phyloP scores from a whole-genome alignment of 768 basidiomycete genomes.

The Sistotremastrum suecicum region DNA sequence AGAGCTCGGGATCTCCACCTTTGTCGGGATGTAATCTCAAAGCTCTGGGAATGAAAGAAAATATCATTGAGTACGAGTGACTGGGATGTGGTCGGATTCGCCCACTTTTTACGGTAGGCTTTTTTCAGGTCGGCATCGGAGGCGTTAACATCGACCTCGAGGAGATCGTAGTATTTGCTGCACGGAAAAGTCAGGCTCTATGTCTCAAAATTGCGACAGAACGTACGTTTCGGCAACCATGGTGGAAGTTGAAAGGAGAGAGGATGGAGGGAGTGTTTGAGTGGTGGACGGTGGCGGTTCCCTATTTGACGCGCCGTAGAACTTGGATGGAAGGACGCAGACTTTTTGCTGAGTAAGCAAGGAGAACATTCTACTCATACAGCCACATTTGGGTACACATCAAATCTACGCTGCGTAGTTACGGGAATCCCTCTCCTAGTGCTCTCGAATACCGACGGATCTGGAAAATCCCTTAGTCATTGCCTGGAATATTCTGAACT shows the following conservation, averaged over 20 bases:
- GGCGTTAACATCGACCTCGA: constrained; percentile 69
- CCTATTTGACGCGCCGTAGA: no score
- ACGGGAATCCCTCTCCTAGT: constrained; percentile 81
- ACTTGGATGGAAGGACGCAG: no score
- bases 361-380: no score
- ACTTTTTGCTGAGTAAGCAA: no score
- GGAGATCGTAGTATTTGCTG: constrained; percentile 87
- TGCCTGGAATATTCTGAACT: constrained; percentile 1
- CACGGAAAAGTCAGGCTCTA: not conserved
- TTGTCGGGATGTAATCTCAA: constrained; percentile 83
- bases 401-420: constrained; percentile 82
- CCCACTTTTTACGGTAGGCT: constrained; percentile 86
- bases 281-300: not conserved
- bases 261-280: not conserved
- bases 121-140: constrained; percentile 85
- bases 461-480: constrained; percentile 23
- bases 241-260: not conserved
- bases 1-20: constrained; percentile 90
- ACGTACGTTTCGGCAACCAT: constrained; percentile 12
- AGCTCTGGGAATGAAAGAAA: constrained; percentile 33
- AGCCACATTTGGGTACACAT: constrained; percentile 71
- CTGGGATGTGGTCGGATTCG: not conserved
- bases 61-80: constrained; percentile 1
- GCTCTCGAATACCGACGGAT: constrained; percentile 45
- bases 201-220: not conserved